A percentile compares a stretch with the other conserved stretches of the same genome.
Evolutionary conservation across 2,329 filamentous ascomycete genomes (phyloP).

Genomic region (Didymella exigua): DNA sequence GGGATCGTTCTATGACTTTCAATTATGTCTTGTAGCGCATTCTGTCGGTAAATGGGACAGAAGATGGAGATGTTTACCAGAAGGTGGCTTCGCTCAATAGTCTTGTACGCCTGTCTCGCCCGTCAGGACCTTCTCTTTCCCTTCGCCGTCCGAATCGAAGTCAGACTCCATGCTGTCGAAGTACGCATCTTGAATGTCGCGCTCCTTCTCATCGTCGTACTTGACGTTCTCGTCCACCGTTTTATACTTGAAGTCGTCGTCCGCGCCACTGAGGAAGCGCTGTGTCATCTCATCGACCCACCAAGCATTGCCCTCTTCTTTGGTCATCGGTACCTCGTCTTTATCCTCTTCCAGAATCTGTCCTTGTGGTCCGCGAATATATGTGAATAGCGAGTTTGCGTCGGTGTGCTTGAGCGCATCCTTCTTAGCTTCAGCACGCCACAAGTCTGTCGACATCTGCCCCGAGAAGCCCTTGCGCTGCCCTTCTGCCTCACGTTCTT

Average conservation of each 20-base stretch:
- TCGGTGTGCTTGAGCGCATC: constrained; percentile 63
- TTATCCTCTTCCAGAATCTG: constrained; percentile 64
- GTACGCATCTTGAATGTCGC: constrained; percentile 74
- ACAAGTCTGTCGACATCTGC: constrained; percentile 76
- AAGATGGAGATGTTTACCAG: neutral
- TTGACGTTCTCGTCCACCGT: constrained; percentile 73
- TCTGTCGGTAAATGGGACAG: neutral
- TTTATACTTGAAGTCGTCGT: constrained; percentile 79
- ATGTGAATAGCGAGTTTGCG: constrained; percentile 57
- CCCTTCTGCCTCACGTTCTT: constrained; percentile 75
- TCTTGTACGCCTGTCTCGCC: constrained; percentile 59
- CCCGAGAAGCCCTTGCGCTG: constrained; percentile 78
- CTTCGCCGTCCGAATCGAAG: constrained; percentile 61
- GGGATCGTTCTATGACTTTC: constrained; percentile 68
- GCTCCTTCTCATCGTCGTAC: constrained; percentile 69
- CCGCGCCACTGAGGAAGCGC: constrained; percentile 75
- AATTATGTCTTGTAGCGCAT: constrained; percentile 65
- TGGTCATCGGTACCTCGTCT: constrained; percentile 62
- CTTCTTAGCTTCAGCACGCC: constrained; percentile 77
- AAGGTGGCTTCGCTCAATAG: constrained; percentile 40
- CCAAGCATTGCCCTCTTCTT: constrained; percentile 68
- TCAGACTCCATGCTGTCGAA: constrained; percentile 79
- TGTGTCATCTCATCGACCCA: constrained; percentile 76
- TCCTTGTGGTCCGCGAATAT: constrained; percentile 58
- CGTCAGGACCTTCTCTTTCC: constrained; percentile 43